Evolutionary conservation across 176 grass and related monocot species (phyloP).

Genomic region (Zizania latifolia): DNA sequence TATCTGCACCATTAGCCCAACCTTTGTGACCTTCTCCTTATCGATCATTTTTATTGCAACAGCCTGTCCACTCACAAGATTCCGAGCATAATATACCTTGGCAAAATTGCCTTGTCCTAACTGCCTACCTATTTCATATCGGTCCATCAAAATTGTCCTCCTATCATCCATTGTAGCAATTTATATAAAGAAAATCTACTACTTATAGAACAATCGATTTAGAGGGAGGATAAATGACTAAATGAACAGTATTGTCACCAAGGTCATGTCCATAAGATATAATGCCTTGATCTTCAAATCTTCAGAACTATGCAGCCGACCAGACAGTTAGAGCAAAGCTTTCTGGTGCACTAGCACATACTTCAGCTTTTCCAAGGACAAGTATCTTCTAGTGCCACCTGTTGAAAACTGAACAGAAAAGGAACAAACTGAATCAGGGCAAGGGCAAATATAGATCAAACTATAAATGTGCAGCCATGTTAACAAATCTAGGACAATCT

Average conservation of each 20-base stretch:
- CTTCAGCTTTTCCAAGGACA: not conserved
- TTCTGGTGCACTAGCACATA: not conserved
- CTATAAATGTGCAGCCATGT: not conserved
- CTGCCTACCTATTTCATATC: slow-evolving; percentile 46
- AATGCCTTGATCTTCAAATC: not conserved
- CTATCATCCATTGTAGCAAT: slow-evolving; percentile 34
- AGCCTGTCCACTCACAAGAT: slow-evolving; percentile 19
- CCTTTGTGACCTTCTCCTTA: slow-evolving; percentile 35
- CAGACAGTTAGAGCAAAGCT: not conserved
- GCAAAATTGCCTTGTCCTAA: slow-evolving; percentile 57
- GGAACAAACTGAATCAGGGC: not conserved
- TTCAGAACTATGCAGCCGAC: slow-evolving; percentile 1
- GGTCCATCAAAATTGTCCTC: slow-evolving; percentile 41
- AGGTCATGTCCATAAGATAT: not conserved
- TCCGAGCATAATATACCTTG: slow-evolving; percentile 46
- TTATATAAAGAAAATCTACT: not conserved
- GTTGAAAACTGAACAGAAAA: not conserved
- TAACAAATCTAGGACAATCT: not conserved
- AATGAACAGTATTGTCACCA: not conserved
- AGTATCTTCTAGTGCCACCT: not conserved
- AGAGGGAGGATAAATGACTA: not conserved
- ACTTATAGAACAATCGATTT: not conserved
- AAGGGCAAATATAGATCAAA: not conserved
- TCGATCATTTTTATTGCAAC: slow-evolving; percentile 64
- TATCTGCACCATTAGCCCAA: slow-evolving; percentile 37